phyloP scores from a whole-genome alignment of 768 basidiomycete species.

The Rhizopogon salebrosus region DNA sequence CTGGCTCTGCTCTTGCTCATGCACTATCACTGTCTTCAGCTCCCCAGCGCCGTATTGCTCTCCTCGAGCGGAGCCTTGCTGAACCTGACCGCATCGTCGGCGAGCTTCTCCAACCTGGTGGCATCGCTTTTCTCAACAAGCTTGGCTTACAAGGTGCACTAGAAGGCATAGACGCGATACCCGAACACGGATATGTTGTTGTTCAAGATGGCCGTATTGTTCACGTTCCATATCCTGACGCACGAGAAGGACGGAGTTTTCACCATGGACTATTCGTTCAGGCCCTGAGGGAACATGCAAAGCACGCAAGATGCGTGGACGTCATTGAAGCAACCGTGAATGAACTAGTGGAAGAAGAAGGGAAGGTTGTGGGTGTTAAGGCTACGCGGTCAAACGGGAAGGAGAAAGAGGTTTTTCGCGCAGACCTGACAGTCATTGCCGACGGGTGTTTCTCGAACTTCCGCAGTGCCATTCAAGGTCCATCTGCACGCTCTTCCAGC shows the following conservation, averaged over 20 bases:
- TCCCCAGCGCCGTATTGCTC: slow-evolving; percentile 54
- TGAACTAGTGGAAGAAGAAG: slow-evolving; percentile 60
- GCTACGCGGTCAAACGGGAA: slow-evolving; percentile 37
- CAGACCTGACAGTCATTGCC: slow-evolving; percentile 80
- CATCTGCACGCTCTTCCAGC: slow-evolving; percentile 39
- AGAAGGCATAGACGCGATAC: slow-evolving; percentile 85
- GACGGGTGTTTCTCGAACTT: slow-evolving; percentile 97
- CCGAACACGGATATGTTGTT: slow-evolving; percentile 83
- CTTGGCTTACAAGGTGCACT: slow-evolving; percentile 76
- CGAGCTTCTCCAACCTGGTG: slow-evolving; percentile 93
- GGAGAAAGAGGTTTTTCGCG: slow-evolving; percentile 54
- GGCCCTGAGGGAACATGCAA: slow-evolving; percentile 65
- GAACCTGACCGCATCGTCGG: slow-evolving; percentile 98
- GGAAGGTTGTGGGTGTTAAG: slow-evolving; percentile 61
- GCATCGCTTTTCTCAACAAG: slow-evolving; percentile 65
- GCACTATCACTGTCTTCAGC: slow-evolving; percentile 60
- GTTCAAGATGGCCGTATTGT: slow-evolving; percentile 57
- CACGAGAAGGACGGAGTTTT: slow-evolving; percentile 75
- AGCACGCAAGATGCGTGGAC: slow-evolving; percentile 57
- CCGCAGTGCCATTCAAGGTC: slow-evolving; percentile 60
- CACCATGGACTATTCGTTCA: slow-evolving; percentile 93
- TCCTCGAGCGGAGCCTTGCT: slow-evolving; percentile 87
- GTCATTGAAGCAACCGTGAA: slow-evolving; percentile 83
- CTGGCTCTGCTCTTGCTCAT: slow-evolving; percentile 83
- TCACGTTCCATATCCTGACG: slow-evolving; percentile 82